phyloP scores from a whole-genome alignment of 805 yeast genomes.

The Metschnikowia santaceciliae region DNA sequence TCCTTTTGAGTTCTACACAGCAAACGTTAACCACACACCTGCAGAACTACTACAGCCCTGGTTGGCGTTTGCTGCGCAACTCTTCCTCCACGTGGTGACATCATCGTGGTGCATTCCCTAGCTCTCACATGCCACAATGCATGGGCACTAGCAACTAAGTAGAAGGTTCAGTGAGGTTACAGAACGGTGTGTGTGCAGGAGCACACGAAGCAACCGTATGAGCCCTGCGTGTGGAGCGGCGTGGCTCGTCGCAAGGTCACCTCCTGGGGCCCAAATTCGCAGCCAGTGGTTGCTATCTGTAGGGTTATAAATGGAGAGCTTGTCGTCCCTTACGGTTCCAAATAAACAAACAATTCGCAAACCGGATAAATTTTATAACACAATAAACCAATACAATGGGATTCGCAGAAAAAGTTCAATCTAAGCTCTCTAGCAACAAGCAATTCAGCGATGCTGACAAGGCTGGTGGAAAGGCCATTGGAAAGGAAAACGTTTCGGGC shows the following conservation, averaged over 20 bases:
- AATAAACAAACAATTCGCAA: background rate
- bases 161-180: conserved; percentile 2
- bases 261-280: conserved; percentile 1
- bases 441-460: conserved; percentile 26
- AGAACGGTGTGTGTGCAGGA: background rate
- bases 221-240: background rate
- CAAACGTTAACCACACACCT: background rate
- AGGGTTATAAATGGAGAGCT: background rate
- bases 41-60: background rate
- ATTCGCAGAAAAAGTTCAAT: conserved; percentile 32
- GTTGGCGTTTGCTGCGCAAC: background rate
- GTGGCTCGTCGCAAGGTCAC: background rate
- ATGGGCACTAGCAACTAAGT: background rate
- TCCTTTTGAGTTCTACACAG: no score
- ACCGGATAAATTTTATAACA: background rate
- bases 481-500: conserved; percentile 26
- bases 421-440: conserved; percentile 26
- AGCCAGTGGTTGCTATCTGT: conserved; percentile 3
- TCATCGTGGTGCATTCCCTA: background rate
- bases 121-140: background rate
- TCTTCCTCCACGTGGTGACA: background rate
- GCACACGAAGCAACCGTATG: conserved; percentile 5
- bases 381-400: conserved; percentile 26
- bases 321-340: background rate
- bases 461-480: conserved; percentile 28